Evolutionary conservation across 345 rosid species (phyloP).

Genomic region (sweet orange (Citrus sinensis)): DVS_A1.0 CM039163.1:31302501-31303000

Average conservation of each 20-base stretch:
- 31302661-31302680: not conserved
- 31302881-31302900: conserved; percentile 65
- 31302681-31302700: not conserved
- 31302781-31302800: conserved; percentile 40
- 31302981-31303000: conserved; percentile 59
- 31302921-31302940: conserved; percentile 68
- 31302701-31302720: not conserved
- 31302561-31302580: conserved; percentile 38
- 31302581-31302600: not conserved
- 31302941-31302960: conserved; percentile 65
- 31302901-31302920: conserved; percentile 47
- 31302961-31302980: conserved; percentile 59
- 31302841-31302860: conserved; percentile 59
- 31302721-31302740: not conserved
- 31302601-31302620: not conserved
- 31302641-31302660: not conserved
- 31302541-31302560: conserved; percentile 43
- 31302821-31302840: conserved; percentile 55
- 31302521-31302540: conserved; percentile 52
- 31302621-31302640: not conserved
- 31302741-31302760: not conserved
- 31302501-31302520: conserved; percentile 69
- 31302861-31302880: conserved; percentile 70
- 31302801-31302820: conserved; percentile 55
- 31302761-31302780: not conserved